Evolutionary conservation across 2,329 filamentous ascomycete genomes (phyloP).

Genomic region (Neofusicoccum sp.): DNA sequence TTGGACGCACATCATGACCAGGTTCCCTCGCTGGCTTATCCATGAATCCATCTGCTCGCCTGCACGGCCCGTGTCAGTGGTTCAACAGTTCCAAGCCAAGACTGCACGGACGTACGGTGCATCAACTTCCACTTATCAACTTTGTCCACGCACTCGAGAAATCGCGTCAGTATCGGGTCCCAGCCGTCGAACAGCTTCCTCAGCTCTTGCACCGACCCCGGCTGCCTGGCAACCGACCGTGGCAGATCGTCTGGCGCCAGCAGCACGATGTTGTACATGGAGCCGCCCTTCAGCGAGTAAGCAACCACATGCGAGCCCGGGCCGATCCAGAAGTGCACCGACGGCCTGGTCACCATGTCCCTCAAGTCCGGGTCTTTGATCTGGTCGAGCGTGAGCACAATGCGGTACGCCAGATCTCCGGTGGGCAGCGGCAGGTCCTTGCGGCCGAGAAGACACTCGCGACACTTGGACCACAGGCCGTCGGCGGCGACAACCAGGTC

Average conservation of each 20-base stretch:
- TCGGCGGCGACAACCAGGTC: conserved; percentile 67
- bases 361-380: conserved; percentile 55
- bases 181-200: conserved; percentile 60
- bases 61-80: background rate
- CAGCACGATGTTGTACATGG: conserved; percentile 67
- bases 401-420: conserved; percentile 67
- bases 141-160: conserved; percentile 55
- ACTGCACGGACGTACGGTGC: conserved; percentile 39
- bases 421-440: conserved; percentile 58
- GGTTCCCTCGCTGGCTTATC: conserved; percentile 27
- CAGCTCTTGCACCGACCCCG: conserved; percentile 64
- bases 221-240: conserved; percentile 52
- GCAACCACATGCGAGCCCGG: conserved; percentile 63
- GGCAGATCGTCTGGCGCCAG: conserved; percentile 66
- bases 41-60: conserved; percentile 19
- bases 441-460: conserved; percentile 51
- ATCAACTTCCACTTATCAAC: conserved; percentile 73
- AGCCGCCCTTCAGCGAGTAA: conserved; percentile 62
- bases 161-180: conserved; percentile 60
- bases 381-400: conserved; percentile 58
- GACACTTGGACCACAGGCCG: conserved; percentile 63
- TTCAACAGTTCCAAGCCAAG: background rate
- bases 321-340: conserved; percentile 65
- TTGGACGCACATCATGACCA: conserved; percentile 39
- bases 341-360: conserved; percentile 56